Percentiles rank a stretch among this genome's conserved stretches.
Evolutionary conservation across 2,329 filamentous ascomycete species (phyloP).

Genomic region (Gliomastix tumulicola): DNA sequence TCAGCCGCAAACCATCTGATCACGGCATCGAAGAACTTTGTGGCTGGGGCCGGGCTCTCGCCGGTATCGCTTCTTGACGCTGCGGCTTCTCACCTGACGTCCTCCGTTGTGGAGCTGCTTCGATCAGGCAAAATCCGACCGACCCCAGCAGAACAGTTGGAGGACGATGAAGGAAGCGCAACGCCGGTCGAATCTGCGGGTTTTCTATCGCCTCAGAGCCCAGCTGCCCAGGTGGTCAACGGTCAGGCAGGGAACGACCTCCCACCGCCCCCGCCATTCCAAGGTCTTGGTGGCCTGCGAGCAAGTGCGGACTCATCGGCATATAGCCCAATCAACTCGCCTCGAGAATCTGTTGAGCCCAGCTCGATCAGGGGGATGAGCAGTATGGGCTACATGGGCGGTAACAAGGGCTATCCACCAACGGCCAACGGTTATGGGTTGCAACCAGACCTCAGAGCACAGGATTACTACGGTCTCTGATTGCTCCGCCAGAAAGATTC

Average conservation of each 20-base stretch:
- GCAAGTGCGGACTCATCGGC: slow-evolving; percentile 64
- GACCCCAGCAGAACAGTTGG: slow-evolving; percentile 69
- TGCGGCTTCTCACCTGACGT: slow-evolving; percentile 82
- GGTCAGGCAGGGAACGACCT: slow-evolving; percentile 21
- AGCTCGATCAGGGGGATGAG: slow-evolving; percentile 25
- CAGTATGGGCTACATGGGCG: slow-evolving; percentile 28
- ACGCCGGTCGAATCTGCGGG: slow-evolving; percentile 61
- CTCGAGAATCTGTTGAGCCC: slow-evolving; percentile 47
- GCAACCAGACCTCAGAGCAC: slow-evolving; percentile 38
- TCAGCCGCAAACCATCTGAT: slow-evolving; percentile 93
- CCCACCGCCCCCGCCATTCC: slow-evolving; percentile 48
- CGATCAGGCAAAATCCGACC: slow-evolving; percentile 76
- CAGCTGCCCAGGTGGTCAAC: slow-evolving; percentile 12
- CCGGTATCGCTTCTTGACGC: slow-evolving; percentile 93
- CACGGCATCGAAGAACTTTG: slow-evolving; percentile 89
- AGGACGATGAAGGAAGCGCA: slow-evolving; percentile 62
- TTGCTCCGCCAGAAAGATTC: too few species aligned
- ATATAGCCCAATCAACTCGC: slow-evolving; percentile 68
- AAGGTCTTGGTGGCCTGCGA: slow-evolving; percentile 47
- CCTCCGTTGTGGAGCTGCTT: slow-evolving; percentile 79
- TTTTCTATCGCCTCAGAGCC: slow-evolving; percentile 54
- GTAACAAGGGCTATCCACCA: too few species aligned
- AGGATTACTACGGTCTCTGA: slow-evolving; percentile 9
- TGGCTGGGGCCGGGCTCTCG: slow-evolving; percentile 72
- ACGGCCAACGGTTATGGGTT: slow-evolving; percentile 29